Conservation (phyloP, 2,329 filamentous ascomycete species). For the Ceratocystis ficicola region DNA sequence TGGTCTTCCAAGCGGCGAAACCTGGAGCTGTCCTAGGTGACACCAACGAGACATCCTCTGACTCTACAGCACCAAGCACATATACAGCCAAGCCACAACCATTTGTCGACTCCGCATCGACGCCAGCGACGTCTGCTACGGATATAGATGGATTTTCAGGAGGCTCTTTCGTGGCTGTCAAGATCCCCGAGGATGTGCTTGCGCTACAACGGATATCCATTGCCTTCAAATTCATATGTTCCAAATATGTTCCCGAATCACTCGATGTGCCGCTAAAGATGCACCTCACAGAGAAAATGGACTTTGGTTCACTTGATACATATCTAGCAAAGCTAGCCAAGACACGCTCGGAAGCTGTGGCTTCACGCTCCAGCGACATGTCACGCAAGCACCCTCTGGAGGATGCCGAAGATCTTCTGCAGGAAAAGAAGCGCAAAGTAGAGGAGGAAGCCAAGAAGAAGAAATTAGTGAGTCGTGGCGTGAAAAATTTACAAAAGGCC, state of each 20-base stretch:
- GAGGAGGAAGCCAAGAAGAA: constrained; percentile 86
- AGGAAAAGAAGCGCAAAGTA: constrained; percentile 71
- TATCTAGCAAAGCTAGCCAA: constrained; percentile 56
- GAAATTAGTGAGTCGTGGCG: constrained; percentile 57
- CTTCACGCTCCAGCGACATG: constrained; percentile 58
- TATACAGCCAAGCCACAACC: not conserved
- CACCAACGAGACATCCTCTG: not conserved
- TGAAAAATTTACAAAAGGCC: constrained; percentile 76
- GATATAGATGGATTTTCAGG: constrained; percentile 28
- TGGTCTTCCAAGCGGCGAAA: constrained; percentile 52
- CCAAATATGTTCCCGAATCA: constrained; percentile 44
- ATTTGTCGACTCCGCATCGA: constrained; percentile 22
- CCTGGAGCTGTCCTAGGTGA: constrained; percentile 22
- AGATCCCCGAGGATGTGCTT: constrained; percentile 35
- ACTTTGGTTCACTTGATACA: constrained; percentile 59
- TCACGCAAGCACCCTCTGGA: constrained; percentile 55
- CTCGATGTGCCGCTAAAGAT: constrained; percentile 35
- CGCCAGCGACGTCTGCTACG: constrained; percentile 32
- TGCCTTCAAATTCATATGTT: constrained; percentile 52
- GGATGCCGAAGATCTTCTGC: constrained; percentile 51
- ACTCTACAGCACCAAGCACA: not conserved
- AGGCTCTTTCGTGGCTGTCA: not conserved
- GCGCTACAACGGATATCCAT: constrained; percentile 52
- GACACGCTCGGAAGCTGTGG: constrained; percentile 58
- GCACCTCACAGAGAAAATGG: constrained; percentile 35